Evolutionary conservation across 2,329 filamentous ascomycete species (phyloP).

Genomic region (Phoma sp.): DNA sequence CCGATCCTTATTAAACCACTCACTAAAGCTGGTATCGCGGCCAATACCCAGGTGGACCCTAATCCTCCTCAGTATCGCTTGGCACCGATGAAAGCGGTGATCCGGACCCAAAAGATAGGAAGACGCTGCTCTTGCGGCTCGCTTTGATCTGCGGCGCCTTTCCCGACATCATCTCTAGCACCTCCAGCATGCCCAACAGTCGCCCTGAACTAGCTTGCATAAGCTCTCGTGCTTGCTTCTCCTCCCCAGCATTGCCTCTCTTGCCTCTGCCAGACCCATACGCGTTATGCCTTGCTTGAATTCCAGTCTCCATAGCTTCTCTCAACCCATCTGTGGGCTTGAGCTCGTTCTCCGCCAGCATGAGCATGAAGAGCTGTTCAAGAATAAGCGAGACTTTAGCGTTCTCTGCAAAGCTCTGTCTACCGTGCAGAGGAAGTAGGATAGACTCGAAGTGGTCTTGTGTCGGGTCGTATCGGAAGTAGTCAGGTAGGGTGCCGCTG

Average conservation of each 20-base stretch:
- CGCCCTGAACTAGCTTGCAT: constrained; percentile 46
- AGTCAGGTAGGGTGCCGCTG: constrained; percentile 34
- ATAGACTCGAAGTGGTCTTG: constrained; percentile 40
- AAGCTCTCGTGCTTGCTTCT: constrained; percentile 45
- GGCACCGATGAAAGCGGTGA: constrained; percentile 36
- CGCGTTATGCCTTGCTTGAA: constrained; percentile 57
- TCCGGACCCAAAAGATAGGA: constrained; percentile 30
- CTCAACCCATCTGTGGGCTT: constrained; percentile 45
- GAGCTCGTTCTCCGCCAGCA: constrained; percentile 36
- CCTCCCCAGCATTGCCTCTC: constrained; percentile 46
- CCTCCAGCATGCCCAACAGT: constrained; percentile 45
- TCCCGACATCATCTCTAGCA: constrained; percentile 34
- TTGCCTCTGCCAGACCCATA: constrained; percentile 56
- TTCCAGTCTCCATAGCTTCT: constrained; percentile 60
- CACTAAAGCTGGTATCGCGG: not conserved
- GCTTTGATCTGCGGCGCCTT: constrained; percentile 18
- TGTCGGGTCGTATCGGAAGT: constrained; percentile 29
- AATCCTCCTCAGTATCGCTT: constrained; percentile 27
- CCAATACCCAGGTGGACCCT: not conserved
- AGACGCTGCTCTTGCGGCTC: constrained; percentile 1
- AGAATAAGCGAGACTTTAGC: constrained; percentile 47
- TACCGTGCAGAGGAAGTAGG: constrained; percentile 35
- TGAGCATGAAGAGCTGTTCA: constrained; percentile 42
- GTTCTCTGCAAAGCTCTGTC: constrained; percentile 40
- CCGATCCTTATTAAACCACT: too few species aligned